phyloP scores from a whole-genome alignment of 148 eudicot genomes.

The Cornus florida region DNA sequence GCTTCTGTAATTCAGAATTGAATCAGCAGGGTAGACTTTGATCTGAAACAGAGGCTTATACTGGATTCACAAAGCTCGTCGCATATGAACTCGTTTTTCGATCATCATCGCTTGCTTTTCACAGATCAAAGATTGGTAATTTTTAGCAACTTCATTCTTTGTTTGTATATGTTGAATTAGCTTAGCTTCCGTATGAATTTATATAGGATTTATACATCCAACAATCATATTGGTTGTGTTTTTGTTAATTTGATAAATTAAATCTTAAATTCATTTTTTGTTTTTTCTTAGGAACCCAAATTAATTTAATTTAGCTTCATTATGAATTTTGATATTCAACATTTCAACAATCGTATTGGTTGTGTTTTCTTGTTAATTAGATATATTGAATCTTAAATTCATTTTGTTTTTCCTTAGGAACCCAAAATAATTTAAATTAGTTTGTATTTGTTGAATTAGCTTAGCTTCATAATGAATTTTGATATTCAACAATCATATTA shows the following conservation, averaged over 20 bases:
- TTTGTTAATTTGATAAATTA: not conserved
- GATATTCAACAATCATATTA: not conserved
- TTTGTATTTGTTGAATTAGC: not conserved
- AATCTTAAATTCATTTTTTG: no score
- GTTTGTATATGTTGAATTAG: not conserved
- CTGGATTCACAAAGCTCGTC: not conserved
- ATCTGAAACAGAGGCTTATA: constrained; percentile 9
- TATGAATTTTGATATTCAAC: not conserved
- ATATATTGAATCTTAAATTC: not conserved
- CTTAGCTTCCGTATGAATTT: not conserved
- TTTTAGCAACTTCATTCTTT: not conserved
- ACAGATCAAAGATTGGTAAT: not conserved
- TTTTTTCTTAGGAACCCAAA: not conserved
- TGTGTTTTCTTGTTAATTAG: not conserved
- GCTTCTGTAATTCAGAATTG: not conserved
- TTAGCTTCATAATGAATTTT: not conserved
- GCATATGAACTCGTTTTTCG: not conserved
- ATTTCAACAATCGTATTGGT: not conserved
- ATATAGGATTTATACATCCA: not conserved
- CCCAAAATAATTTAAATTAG: not conserved
- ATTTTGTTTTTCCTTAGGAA: not conserved
- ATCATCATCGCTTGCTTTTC: not conserved
- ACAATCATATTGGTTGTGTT: not conserved
- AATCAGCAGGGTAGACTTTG: not conserved
- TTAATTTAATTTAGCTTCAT: constrained; percentile 1